Conservation (phyloP, 2,329 filamentous ascomycete genomes). For the Pseudogymnoascus sp. region DNA sequence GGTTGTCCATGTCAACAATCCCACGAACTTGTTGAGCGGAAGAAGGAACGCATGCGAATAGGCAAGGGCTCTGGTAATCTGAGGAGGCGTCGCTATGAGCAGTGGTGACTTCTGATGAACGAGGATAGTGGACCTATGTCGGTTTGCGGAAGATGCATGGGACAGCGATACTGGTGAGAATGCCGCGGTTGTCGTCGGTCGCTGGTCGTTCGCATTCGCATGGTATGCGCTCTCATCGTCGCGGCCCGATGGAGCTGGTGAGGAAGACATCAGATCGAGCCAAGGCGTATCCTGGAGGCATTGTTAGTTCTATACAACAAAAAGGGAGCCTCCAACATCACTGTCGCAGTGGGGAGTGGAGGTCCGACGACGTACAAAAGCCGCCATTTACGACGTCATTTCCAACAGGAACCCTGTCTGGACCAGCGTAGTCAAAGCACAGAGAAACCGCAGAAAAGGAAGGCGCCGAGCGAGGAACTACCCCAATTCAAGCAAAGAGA, state of each 20-base stretch:
- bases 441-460: background rate
- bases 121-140: slow-evolving; percentile 81
- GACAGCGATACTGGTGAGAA: slow-evolving; percentile 82
- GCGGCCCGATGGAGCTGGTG: slow-evolving; percentile 23
- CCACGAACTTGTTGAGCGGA: slow-evolving; percentile 76
- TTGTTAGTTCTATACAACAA: slow-evolving; percentile 12
- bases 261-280: slow-evolving; percentile 28
- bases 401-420: slow-evolving; percentile 12
- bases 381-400: slow-evolving; percentile 31
- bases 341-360: background rate
- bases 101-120: slow-evolving; percentile 95
- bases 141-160: slow-evolving; percentile 52
- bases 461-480: background rate
- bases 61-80: slow-evolving; percentile 86
- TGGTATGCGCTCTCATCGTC: slow-evolving; percentile 23
- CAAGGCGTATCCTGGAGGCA: slow-evolving; percentile 29
- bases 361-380: slow-evolving; percentile 24
- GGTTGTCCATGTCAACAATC: slow-evolving; percentile 87
- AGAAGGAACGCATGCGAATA: slow-evolving; percentile 94
- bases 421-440: background rate
- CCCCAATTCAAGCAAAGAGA: background rate
- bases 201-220: slow-evolving; percentile 29
- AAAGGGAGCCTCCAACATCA: background rate
- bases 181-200: slow-evolving; percentile 71
- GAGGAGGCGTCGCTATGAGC: slow-evolving; percentile 84